Percentiles rank a stretch among this genome's conserved stretches.
These are phyloP conservation scores for Penicillium occitanis DNA, from an alignment of 2,329 filamentous ascomycete genomes.

Conservation along the genomic window DNA sequence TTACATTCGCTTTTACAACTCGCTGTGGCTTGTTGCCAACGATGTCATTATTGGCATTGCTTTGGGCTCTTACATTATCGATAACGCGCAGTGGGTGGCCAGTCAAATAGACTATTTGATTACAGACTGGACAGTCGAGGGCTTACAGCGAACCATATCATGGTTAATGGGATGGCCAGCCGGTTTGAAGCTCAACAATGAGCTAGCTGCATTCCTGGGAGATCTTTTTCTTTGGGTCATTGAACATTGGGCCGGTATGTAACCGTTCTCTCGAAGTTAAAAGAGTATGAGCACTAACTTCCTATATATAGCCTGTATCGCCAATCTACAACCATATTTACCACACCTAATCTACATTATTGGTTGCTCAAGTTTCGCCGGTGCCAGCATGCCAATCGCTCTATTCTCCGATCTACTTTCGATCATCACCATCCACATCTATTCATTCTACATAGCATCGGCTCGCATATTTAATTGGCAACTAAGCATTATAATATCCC, in stretches of 20 bases:
- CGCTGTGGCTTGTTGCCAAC: constrained; percentile 95
- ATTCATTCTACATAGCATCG: constrained; percentile 95
- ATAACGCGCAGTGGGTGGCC: constrained; percentile 84
- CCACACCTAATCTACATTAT: constrained; percentile 88
- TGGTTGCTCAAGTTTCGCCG: constrained; percentile 90
- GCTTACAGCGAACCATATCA: constrained; percentile 80
- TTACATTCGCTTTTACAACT: constrained; percentile 99
- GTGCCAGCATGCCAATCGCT: constrained; percentile 94
- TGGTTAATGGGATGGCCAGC: constrained; percentile 98
- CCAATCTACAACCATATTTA: constrained; percentile 73
- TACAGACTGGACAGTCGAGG: constrained; percentile 80
- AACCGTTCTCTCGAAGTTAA: not conserved
- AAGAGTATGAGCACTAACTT: not conserved
- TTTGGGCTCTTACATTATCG: constrained; percentile 92
- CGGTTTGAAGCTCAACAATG: constrained; percentile 90
- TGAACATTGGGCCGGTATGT: constrained; percentile 87
- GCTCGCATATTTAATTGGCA: constrained; percentile 99
- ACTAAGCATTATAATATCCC: constrained; percentile 88
- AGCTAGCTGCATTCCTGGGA: constrained; percentile 89
- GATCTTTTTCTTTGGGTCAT: constrained; percentile 98
- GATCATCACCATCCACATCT: constrained; percentile 89
- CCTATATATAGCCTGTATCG: constrained; percentile 64
- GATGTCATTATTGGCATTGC: constrained; percentile 98
- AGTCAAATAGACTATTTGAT: constrained; percentile 74
- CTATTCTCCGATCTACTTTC: constrained; percentile 93